Evolutionary conservation across 176 grass and related monocot species (phyloP).

Genomic region (Panicum miliaceum): DNA sequence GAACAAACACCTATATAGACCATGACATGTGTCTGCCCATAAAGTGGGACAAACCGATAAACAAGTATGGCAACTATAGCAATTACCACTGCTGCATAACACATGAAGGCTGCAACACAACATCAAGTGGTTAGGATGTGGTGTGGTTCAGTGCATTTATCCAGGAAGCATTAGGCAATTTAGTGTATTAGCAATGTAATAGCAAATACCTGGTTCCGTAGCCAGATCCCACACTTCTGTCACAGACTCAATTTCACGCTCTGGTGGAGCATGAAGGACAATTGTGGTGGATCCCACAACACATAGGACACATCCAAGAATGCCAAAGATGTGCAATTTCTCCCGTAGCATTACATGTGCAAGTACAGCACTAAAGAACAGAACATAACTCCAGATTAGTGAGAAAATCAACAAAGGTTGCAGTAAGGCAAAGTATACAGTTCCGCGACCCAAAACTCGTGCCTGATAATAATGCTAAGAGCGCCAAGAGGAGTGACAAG

Average conservation of each 20-base stretch:
- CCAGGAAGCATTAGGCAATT: slow-evolving; percentile 11
- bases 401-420: slow-evolving; percentile 2
- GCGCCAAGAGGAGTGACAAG: slow-evolving; percentile 91
- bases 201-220: slow-evolving; percentile 75
- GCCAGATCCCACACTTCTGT: slow-evolving; percentile 83
- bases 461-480: slow-evolving; percentile 92
- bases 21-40: slow-evolving; percentile 89
- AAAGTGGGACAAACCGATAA: slow-evolving; percentile 71
- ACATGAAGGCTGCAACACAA: slow-evolving; percentile 64
- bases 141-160: background rate
- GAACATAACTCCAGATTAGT: background rate
- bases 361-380: slow-evolving; percentile 61
- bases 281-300: slow-evolving; percentile 87
- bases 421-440: background rate
- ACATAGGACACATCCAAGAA: slow-evolving; percentile 80
- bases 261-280: slow-evolving; percentile 87
- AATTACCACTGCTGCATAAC: slow-evolving; percentile 68
- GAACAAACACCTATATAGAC: slow-evolving; percentile 91
- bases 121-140: slow-evolving; percentile 12
- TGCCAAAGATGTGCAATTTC: slow-evolving; percentile 79
- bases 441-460: slow-evolving; percentile 13
- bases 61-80: slow-evolving; percentile 58
- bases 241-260: slow-evolving; percentile 79
- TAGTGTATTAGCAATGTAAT: slow-evolving; percentile 17
- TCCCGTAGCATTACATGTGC: slow-evolving; percentile 74